Percentiles rank a stretch among this genome's conserved stretches.
phyloP scores from a whole-genome alignment of 345 rosid genomes.

The Lepidium didymum region DNA sequence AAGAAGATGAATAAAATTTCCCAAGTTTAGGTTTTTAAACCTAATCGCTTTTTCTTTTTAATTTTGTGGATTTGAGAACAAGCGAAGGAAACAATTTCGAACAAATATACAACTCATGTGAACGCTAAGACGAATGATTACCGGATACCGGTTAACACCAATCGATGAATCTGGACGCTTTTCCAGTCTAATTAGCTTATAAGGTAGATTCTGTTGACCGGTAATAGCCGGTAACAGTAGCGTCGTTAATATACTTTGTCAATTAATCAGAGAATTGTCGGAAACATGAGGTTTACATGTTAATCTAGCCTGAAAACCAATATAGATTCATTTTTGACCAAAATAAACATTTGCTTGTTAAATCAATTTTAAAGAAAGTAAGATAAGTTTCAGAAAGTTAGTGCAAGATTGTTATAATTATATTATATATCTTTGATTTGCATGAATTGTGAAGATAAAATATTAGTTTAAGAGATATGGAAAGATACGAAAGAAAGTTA shows the following conservation, averaged over 20 bases:
- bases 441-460: too few relatives aligned
- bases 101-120: slow-evolving; percentile 2
- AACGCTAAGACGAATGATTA: background rate
- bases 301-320: slow-evolving; percentile 6
- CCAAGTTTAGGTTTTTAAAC: background rate
- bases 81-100: background rate
- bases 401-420: background rate
- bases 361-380: background rate
- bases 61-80: background rate
- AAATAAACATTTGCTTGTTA: background rate
- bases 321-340: slow-evolving; percentile 26
- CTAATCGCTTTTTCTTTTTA: slow-evolving; percentile 6
- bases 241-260: slow-evolving; percentile 2
- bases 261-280: background rate
- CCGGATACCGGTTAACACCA: background rate
- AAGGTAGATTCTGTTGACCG: background rate
- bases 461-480: too few relatives aligned
- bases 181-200: background rate
- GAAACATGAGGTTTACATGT: background rate
- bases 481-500: too few relatives aligned
- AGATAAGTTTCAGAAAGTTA: background rate
- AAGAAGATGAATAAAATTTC: slow-evolving; percentile 16
- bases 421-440: too few relatives aligned
- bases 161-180: slow-evolving; percentile 15
- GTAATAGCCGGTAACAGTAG: slow-evolving; percentile 16